Evolutionary conservation across 305 asterid genomes (phyloP), one percentile per base, ranked within the genome.

Genomic region (Plantago rigida): DNA sequence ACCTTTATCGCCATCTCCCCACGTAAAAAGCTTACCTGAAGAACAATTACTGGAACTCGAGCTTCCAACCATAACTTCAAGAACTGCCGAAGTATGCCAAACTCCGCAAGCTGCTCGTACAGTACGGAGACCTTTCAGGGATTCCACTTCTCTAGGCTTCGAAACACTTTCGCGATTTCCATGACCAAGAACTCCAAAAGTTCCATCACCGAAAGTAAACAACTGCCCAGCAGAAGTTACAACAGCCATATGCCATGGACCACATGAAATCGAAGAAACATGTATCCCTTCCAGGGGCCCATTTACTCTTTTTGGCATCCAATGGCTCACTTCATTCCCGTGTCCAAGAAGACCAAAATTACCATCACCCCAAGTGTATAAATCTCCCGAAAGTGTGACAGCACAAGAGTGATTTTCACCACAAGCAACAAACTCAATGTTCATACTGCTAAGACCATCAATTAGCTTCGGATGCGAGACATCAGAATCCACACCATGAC

Each of bases 1-100:
- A 53, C 87, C 84, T 81, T 84, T 85, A 67, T 85, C 92, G 39
- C 93, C 96, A 49, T 87, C 96, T 63, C 96, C 96, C 96, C 96
- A 87, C 12, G 96, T 86, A 75, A 88, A 86, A 51, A 88, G 86
- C 69, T 88, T 87, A 36, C 96, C 91, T 2, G 91, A 82, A 49
- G 95, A 84, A 77, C 88, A 82, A 62, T 84, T 85, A 55, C 90
- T 85, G 68, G 93, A 84, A 75, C 88, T 84, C 46, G 96, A 85
- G 77, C 78, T 84, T 67, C 94, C 96, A 58, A 84, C 88, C 90
- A 82, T 79, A 52, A 84, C 89, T 79, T 86, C 96, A 67, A 89
- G 89, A 78, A 89, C 87, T 13, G 96, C 95, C 74, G 96, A 95
- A 79, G 94, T 84, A 76, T 89, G 95, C 96, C 96, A 89, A 71